Base-by-base conservation (phyloP, 768 basidiomycete genomes). In the Lyophyllum shimeji region DNA sequence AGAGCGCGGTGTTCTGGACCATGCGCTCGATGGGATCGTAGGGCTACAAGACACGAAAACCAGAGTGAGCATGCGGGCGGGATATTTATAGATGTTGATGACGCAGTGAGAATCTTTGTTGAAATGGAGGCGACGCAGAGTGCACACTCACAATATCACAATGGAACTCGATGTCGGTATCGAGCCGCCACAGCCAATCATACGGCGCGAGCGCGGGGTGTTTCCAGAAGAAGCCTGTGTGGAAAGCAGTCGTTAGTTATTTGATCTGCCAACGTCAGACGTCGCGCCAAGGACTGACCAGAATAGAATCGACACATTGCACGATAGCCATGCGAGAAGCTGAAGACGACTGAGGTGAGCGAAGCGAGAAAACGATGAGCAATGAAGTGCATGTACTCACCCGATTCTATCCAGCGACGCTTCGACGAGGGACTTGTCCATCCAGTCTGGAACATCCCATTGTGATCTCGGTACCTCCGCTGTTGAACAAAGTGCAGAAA, bases 241-340 rank as follows among this genome's bases (percentile, higher is more conserved):
- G 40, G 52, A 25, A 25, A 39, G 17, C 6, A 18, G 45, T 9
- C 12, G 43, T 60, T 29, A 60, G 49, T 20, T 27, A 21, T 29
- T 4, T 9, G 9, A 29, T 9, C 4, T 29, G 29, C 29, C 39
- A 40, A 18, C 39, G 39, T 40, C 39, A 29, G 9, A 29, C 29
- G 29, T 5, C 29, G 29, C 29, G 29, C 4, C 34, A 7, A 40
- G 15, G n/a, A 50, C 50, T 40, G 45, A 69, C 68, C 69, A 45
- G 69, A 70, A 40, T 70, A 70, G 49, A 59, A 70, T 49, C 69
- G 58, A 49, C 69, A 70, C 69, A 70, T 70, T 12, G 67, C 59
- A 12, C 69, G 65, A 57, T 70, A 70, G 20, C 67, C 69, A 11
- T 60, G 58, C 0, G 66, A 63, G 54, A 67, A 70, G 11, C 67